Conservation (phyloP, 441 rosid genomes). For the Populus trichocarpa region DNA sequence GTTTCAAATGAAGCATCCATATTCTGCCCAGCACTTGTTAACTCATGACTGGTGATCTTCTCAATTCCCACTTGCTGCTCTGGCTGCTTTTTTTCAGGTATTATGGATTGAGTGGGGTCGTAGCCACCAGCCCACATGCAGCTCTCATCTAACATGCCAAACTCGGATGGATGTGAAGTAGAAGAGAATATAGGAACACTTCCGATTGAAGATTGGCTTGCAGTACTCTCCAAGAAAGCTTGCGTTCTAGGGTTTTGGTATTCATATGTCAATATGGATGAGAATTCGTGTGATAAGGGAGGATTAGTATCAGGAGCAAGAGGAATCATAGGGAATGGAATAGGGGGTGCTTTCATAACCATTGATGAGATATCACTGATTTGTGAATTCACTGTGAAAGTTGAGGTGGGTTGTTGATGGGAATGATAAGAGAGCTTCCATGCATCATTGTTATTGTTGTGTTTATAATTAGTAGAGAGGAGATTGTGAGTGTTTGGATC, state of each 20-base stretch:
- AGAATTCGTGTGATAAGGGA: background rate
- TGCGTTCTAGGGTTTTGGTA: constrained; percentile 26
- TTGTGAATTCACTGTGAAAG: constrained; percentile 12
- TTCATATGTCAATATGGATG: constrained; percentile 1
- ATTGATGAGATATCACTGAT: constrained; percentile 10
- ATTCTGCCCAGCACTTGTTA: background rate
- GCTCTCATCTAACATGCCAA: constrained; percentile 19
- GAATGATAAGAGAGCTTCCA: background rate
- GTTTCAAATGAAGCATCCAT: constrained; percentile 20
- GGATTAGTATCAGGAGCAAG: background rate
- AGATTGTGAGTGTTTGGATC: constrained; percentile 48
- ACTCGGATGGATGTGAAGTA: constrained; percentile 8
- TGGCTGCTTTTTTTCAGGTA: background rate
- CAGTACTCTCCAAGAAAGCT: constrained; percentile 7
- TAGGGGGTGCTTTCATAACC: constrained; percentile 8
- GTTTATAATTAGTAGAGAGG: constrained; percentile 8
- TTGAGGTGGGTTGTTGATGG: constrained; percentile 7
- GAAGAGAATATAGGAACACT: constrained; percentile 8
- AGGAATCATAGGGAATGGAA: constrained; percentile 10
- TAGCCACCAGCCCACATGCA: constrained; percentile 13
- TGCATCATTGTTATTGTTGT: background rate
- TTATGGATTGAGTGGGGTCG: constrained; percentile 8
- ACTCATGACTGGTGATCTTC: constrained; percentile 1
- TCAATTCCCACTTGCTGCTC: background rate
- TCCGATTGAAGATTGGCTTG: constrained; percentile 12